phyloP scores from a whole-genome alignment of 1,284 basidiomycete species.

The Apiotrichum sp. region DNA sequence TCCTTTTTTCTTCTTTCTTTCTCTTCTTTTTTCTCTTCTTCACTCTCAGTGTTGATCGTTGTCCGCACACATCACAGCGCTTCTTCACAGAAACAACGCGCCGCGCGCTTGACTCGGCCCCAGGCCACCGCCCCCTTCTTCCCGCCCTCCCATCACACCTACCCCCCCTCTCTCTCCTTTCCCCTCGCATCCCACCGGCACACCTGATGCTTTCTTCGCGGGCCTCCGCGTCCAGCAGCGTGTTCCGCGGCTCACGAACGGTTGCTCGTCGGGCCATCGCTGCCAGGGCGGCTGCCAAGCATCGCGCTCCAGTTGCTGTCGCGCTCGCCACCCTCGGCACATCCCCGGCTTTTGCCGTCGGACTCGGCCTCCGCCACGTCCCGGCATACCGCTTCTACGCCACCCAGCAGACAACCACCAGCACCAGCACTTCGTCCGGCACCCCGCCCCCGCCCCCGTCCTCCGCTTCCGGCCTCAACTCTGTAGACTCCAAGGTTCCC shows the following conservation, averaged over 20 bases:
- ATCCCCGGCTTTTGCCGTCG: slow-evolving; percentile 6
- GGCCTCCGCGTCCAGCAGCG: slow-evolving; percentile 2
- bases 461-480: slow-evolving; percentile 2
- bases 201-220: slow-evolving; percentile 9
- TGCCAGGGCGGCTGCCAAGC: background rate
- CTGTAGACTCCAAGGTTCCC: background rate
- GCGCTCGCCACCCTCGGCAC: slow-evolving; percentile 8
- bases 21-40: background rate
- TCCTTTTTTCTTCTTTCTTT: background rate
- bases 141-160: too few relatives aligned
- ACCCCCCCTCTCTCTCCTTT: too few relatives aligned
- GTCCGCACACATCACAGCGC: too few relatives aligned
- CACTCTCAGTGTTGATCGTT: background rate
- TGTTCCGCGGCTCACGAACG: background rate
- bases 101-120: too few relatives aligned
- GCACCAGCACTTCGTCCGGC: slow-evolving; percentile 8
- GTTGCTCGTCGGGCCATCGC: background rate
- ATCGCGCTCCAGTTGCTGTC: background rate
- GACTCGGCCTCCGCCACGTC: slow-evolving; percentile 8
- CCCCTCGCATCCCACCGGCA: too few relatives aligned
- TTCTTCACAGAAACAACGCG: too few relatives aligned
- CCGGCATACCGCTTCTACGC: slow-evolving; percentile 15
- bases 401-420: slow-evolving; percentile 21
- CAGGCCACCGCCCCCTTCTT: too few relatives aligned
- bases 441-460: slow-evolving; percentile 7